These are phyloP conservation scores for Entonaema liquescens DNA, from an alignment of 495 filamentous ascomycete species.

Conservation along the genomic window DNA sequence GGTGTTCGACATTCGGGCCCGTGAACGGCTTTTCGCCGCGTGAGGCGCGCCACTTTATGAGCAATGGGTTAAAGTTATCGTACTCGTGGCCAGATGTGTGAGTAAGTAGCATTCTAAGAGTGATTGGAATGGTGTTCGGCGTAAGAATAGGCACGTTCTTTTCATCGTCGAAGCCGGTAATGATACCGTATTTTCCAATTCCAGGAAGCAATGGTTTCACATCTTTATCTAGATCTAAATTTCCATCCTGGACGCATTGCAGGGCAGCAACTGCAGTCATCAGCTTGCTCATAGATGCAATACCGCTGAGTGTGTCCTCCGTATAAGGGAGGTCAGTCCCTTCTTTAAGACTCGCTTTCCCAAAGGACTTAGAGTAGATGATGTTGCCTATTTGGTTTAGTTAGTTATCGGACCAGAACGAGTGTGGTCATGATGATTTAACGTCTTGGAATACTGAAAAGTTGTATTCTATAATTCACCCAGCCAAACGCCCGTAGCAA, in stretches of 20 bases:
- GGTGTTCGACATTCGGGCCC: conserved; percentile 36
- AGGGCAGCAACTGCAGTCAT: conserved; percentile 57
- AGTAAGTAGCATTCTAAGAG: conserved; percentile 57
- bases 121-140: conserved; percentile 47
- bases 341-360: conserved; percentile 22
- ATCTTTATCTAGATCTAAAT: conserved; percentile 53
- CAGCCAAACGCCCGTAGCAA: not conserved
- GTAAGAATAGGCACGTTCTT: conserved; percentile 42
- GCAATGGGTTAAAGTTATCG: conserved; percentile 48
- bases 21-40: conserved; percentile 21
- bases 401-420: not conserved
- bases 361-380: conserved; percentile 33
- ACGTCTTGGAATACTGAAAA: not conserved
- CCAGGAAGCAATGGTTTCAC: conserved; percentile 53
- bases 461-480: not conserved
- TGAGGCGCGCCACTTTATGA: conserved; percentile 50
- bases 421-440: not conserved
- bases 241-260: conserved; percentile 59
- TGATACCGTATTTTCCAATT: conserved; percentile 49
- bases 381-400: conserved; percentile 22
- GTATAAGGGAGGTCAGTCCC: conserved; percentile 42
- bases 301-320: conserved; percentile 60
- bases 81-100: conserved; percentile 61
- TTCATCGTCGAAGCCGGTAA: conserved; percentile 51
- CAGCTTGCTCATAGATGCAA: conserved; percentile 66